These are phyloP conservation scores for Fraxinus angustifolia DNA, from an alignment of 305 asterid genomes.

Conservation along the genomic window DNA sequence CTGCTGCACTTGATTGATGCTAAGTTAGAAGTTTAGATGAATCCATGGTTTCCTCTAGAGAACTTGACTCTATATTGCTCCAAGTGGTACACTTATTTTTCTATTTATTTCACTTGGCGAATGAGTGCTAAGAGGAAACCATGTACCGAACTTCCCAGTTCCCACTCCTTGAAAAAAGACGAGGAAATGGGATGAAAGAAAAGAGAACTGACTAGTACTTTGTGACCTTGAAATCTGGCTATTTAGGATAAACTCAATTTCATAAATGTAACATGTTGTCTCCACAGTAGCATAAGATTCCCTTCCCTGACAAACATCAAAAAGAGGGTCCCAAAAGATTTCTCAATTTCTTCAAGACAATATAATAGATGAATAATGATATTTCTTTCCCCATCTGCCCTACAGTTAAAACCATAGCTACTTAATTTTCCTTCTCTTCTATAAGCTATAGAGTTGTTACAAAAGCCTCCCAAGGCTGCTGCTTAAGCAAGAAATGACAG, in stretches of 20 bases:
- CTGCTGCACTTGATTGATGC: neutral
- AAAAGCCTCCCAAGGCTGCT: neutral
- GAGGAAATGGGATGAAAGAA: neutral
- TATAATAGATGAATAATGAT: neutral
- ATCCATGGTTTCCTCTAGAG: neutral
- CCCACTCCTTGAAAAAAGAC: neutral
- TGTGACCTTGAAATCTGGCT: neutral
- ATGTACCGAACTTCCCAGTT: neutral
- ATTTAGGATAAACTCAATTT: no score
- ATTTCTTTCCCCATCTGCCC: neutral
- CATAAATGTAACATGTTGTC: neutral
- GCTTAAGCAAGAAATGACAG: neutral
- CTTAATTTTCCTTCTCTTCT: neutral
- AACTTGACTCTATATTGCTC: neutral
- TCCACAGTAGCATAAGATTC: neutral
- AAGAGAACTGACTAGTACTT: neutral
- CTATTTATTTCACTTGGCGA: constrained; percentile 6
- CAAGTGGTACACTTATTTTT: neutral
- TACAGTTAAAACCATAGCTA: neutral
- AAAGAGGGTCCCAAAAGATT: neutral
- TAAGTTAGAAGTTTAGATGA: neutral
- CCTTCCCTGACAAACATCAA: neutral
- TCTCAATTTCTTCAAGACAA: neutral
- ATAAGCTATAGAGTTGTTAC: neutral
- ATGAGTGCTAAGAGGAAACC: neutral